These are phyloP conservation scores for Funneliformis mosseae DNA, from an alignment of 192 early-diverging fungal species.

Conservation along the genomic window DNA sequence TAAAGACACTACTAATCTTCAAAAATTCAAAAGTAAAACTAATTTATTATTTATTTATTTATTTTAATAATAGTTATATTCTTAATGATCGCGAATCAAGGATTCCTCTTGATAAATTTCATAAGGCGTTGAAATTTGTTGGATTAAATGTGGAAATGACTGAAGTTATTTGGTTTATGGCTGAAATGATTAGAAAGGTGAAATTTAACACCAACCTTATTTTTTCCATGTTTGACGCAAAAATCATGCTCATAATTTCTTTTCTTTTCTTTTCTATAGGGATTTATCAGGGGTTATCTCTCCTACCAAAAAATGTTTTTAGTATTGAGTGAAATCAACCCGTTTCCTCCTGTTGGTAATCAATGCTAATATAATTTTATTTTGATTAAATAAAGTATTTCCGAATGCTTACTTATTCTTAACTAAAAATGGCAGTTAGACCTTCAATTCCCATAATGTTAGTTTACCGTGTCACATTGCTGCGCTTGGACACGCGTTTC, in stretches of 20 bases:
- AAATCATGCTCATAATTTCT: background rate
- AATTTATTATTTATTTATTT: slow-evolving; percentile 13
- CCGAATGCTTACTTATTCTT: too few relatives aligned
- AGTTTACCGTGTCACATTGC: too few relatives aligned
- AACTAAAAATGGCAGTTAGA: too few relatives aligned
- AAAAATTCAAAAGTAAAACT: background rate
- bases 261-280: background rate
- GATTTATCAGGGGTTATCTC: background rate
- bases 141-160: slow-evolving; percentile 58
- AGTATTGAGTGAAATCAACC: background rate
- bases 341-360: background rate
- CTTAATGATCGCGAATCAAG: slow-evolving; percentile 55
- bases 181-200: slow-evolving; percentile 87
- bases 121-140: slow-evolving; percentile 63
- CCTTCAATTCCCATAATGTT: too few relatives aligned
- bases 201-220: background rate
- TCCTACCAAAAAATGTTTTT: background rate
- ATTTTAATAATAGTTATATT: slow-evolving; percentile 13
- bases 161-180: slow-evolving; percentile 87
- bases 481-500: too few relatives aligned
- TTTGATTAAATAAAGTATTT: too few relatives aligned
- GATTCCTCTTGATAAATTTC: slow-evolving; percentile 59
- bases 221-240: background rate
- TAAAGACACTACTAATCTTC: background rate
- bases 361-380: too few relatives aligned